Base-by-base conservation (phyloP, 495 filamentous ascomycete species). In the Neurospora sp. region DNA sequence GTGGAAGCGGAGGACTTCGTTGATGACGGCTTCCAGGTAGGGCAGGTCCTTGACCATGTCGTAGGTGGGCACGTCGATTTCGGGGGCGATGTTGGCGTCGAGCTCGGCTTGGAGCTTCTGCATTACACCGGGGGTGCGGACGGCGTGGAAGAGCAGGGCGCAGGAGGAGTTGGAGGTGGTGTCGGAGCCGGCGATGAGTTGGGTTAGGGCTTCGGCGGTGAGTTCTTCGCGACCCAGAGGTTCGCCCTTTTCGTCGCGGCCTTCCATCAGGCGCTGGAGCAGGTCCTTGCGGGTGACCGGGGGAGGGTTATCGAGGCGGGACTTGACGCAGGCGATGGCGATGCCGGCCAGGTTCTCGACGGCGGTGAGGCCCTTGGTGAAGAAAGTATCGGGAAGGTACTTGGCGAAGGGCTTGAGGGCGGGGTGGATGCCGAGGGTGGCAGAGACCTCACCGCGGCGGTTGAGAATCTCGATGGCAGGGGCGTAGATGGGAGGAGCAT, bases 131-230 rank as follows among this genome's bases (percentile, higher is more conserved):
- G 92, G 90, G 8, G 92, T 94, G 69, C 85, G 84, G 44, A 91
- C 82, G 37, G 86, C 89, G 86, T 93, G 91, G 85, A 89, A 97
- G 18, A 97, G 86, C 59, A 96, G 88, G 3, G 94, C 93, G 80
- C 94, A 97, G 69, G 90, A 90, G 4, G 94, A 94, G 84, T 97
- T 97, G 74, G 89, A 92, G 3, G 94, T 97, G 0, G 94, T 97
- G 80, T 97, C 94, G 66, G 90, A 92, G 37, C 94, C 94, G 4
- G 94, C 94, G 77, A 97, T 97, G 46, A 97, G 85, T 81, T 97
- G 94, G 1, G 94, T 97, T 27, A 96, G 83, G 0, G 94, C 94
- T 80, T 97, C 94, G 31, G 93, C 94, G 5, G 93, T 95, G 48
- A 97, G 85, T 80, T 97, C 94, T 75, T 90, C 86, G 23, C 92